A percentile compares a stretch with the other conserved stretches of the same genome.
These are phyloP conservation scores for Hypoxylon sp. DNA, from an alignment of 2,329 filamentous ascomycete species.

Conservation along the genomic window DNA sequence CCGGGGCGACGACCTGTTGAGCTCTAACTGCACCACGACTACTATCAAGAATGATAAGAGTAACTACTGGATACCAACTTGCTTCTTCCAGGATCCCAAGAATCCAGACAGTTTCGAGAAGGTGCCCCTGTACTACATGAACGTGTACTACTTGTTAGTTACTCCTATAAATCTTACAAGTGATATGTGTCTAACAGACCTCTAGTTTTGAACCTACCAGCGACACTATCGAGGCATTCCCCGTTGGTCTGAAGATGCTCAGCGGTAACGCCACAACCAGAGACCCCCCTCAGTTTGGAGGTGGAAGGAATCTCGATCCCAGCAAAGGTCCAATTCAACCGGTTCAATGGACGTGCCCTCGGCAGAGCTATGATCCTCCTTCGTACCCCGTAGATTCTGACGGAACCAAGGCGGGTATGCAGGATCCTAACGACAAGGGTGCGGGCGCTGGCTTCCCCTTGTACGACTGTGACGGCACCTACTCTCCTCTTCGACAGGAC, in stretches of 20 bases:
- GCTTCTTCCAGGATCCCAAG: conserved; percentile 77
- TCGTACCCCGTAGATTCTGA: conserved; percentile 70
- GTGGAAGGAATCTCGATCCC: conserved; percentile 66
- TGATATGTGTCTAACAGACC: conserved; percentile 11
- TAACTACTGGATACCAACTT: conserved; percentile 82
- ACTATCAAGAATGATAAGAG: conserved; percentile 77
- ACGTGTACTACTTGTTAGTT: conserved; percentile 77
- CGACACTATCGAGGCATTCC: conserved; percentile 79
- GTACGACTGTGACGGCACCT: conserved; percentile 74
- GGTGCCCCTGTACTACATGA: conserved; percentile 80
- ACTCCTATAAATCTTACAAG: conserved; percentile 55
- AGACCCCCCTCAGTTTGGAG: conserved; percentile 68
- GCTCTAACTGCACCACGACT: conserved; percentile 80
- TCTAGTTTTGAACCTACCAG: conserved; percentile 72
- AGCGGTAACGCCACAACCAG: conserved; percentile 74
- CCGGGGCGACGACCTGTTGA: conserved; percentile 70
- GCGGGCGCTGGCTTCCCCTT: conserved; percentile 78
- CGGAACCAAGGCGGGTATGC: conserved; percentile 69
- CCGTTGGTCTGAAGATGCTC: conserved; percentile 78
- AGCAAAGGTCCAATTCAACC: conserved; percentile 67
- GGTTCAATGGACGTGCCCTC: conserved; percentile 74
- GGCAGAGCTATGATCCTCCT: conserved; percentile 63
- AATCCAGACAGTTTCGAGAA: conserved; percentile 72
- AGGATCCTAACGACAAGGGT: conserved; percentile 68
- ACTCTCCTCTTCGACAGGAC: conserved; percentile 75